Conservation (phyloP, 2,329 filamentous ascomycete genomes). For the Fusarium setosum region DNA sequence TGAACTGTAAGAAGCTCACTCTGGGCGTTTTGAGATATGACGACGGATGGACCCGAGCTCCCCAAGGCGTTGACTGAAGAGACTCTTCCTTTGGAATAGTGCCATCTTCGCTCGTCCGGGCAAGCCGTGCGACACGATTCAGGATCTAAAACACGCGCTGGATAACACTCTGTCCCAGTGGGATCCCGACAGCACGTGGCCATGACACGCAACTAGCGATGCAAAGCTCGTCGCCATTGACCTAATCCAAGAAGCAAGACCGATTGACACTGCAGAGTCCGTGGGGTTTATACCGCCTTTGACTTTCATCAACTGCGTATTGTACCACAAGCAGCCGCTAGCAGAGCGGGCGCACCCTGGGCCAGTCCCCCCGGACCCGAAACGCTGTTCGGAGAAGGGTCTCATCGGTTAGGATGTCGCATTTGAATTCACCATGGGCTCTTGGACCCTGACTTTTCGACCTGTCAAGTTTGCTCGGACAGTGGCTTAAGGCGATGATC, state of each 20-base stretch:
- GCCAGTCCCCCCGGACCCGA: not conserved
- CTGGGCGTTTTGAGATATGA: not conserved
- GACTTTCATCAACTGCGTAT: not conserved
- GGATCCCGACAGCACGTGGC: slow-evolving; percentile 3
- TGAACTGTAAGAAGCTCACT: not conserved
- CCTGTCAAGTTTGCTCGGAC: not conserved
- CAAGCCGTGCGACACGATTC: not conserved
- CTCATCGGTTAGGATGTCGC: not conserved
- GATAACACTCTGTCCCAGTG: not conserved
- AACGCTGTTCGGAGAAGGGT: not conserved
- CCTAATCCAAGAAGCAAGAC: not conserved
- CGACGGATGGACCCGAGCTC: slow-evolving; percentile 4
- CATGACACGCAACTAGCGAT: not conserved
- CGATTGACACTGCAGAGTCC: not conserved
- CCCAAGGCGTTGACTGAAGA: not conserved
- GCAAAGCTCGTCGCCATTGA: not conserved
- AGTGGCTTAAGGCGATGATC: not conserved
- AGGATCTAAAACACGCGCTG: not conserved
- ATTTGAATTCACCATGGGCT: not conserved
- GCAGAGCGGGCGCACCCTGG: not conserved
- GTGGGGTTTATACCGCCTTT: no score
- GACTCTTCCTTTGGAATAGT: not conserved
- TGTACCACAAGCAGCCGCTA: not conserved
- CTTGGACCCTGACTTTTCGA: not conserved
- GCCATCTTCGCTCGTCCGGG: not conserved